Conservation (phyloP, 1,284 basidiomycete species). For the Apiotrichum veenhuisii region DNA sequence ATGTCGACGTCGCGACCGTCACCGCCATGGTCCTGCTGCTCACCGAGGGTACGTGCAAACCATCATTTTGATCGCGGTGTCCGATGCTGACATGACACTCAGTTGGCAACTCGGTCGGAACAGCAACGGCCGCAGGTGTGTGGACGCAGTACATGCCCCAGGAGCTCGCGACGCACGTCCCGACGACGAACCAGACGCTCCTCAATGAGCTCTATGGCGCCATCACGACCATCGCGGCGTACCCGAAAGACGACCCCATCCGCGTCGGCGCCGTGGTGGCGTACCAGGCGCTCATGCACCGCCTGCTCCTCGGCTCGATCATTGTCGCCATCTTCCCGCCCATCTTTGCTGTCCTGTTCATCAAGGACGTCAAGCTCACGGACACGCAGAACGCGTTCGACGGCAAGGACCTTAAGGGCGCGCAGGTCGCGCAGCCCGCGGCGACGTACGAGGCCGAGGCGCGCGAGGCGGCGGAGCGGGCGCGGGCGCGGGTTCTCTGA, state of each 20-base stretch:
- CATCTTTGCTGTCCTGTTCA: conserved; percentile 44
- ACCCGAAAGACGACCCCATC: conserved; percentile 56
- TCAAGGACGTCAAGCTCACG: conserved; percentile 49
- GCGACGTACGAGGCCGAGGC: background rate
- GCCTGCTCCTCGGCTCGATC: conserved; percentile 38
- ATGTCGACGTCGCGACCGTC: conserved; percentile 71
- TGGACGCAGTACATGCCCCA: conserved; percentile 52
- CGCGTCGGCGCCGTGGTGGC: conserved; percentile 58
- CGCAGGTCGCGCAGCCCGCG: conserved; percentile 19
- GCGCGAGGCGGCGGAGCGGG: background rate
- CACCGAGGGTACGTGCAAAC: conserved; percentile 45
- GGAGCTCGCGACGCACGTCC: conserved; percentile 57
- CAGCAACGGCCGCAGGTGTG: conserved; percentile 48
- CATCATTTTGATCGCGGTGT: background rate
- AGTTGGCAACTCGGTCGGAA: conserved; percentile 54
- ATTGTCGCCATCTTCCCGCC: conserved; percentile 47
- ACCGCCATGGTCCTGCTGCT: conserved; percentile 73
- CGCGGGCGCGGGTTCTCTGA: background rate
- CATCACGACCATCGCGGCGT: conserved; percentile 52
- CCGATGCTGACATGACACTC: background rate
- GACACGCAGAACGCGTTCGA: conserved; percentile 53
- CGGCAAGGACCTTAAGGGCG: conserved; percentile 37
- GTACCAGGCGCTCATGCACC: conserved; percentile 47
- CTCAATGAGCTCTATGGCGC: conserved; percentile 55
- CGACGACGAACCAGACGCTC: conserved; percentile 43